These are phyloP conservation scores for Ascochyta lentis DNA, from an alignment of 2,329 filamentous ascomycete species.

Conservation along the genomic window DNA sequence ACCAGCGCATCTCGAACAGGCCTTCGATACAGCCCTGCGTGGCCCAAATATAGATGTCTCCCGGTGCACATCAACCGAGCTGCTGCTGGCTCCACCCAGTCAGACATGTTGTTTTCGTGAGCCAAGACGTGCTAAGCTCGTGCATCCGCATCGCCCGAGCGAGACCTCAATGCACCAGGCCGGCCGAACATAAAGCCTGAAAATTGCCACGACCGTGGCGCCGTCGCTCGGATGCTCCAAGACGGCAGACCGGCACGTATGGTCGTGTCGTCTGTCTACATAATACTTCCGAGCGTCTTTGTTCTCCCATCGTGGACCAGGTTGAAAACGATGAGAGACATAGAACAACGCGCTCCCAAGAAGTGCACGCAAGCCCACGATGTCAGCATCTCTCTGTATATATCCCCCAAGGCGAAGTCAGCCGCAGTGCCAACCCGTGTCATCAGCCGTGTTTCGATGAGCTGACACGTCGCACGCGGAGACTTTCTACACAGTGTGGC, in stretches of 20 bases:
- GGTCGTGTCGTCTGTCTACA: background rate
- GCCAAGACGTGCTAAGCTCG: background rate
- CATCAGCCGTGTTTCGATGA: background rate
- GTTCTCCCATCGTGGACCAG: no score
- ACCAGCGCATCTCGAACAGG: constrained; percentile 6
- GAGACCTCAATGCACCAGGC: background rate
- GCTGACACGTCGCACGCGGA: background rate
- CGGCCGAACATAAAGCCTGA: background rate
- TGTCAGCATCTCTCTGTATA: background rate
- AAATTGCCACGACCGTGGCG: background rate
- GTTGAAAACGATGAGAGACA: background rate
- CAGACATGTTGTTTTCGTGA: background rate
- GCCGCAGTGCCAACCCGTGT: no score
- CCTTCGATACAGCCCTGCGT: background rate
- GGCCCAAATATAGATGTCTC: constrained; percentile 8
- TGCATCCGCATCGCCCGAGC: background rate
- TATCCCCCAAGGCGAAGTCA: no score
- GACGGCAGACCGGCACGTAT: background rate
- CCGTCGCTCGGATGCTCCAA: background rate
- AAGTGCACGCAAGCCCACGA: background rate
- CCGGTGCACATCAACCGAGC: constrained; percentile 16
- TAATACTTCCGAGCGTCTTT: no score
- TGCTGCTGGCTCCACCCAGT: background rate
- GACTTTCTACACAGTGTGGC: background rate
- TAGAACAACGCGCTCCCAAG: no score